Conservation (phyloP, 2,329 filamentous ascomycete species). For the Microdochium trichocladiopsis region DNA sequence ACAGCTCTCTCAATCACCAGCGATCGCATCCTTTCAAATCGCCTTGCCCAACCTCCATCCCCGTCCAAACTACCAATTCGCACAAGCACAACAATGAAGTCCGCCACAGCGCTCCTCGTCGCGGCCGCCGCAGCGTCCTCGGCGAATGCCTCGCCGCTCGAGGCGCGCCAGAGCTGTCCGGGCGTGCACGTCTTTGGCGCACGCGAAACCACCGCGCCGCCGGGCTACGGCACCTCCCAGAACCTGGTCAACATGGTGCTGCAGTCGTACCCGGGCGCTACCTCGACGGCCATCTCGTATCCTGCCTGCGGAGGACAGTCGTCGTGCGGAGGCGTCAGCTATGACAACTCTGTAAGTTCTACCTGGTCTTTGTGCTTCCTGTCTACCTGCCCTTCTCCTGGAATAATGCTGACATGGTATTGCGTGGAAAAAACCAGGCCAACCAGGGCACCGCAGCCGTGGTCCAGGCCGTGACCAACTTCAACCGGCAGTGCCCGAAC, state of each 20-base stretch:
- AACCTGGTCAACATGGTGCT: slow-evolving; percentile 38
- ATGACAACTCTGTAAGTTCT: slow-evolving; percentile 36
- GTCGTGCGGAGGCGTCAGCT: slow-evolving; percentile 46
- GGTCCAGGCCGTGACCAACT: slow-evolving; percentile 46
- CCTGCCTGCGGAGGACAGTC: slow-evolving; percentile 53
- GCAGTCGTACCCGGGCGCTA: slow-evolving; percentile 34
- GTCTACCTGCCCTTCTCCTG: no score
- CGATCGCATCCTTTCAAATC: no score
- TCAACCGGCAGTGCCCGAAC: slow-evolving; percentile 45
- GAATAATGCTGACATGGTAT: no score
- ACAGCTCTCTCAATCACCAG: no score
- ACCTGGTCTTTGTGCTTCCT: background rate
- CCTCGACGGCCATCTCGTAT: slow-evolving; percentile 39
- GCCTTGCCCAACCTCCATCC: no score
- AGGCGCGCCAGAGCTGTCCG: slow-evolving; percentile 30
- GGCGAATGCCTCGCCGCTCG: slow-evolving; percentile 12
- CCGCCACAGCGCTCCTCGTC: slow-evolving; percentile 3
- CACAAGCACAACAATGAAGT: no score
- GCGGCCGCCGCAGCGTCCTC: slow-evolving; percentile 7
- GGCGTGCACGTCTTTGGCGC: slow-evolving; percentile 42
- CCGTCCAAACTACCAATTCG: no score
- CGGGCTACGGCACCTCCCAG: slow-evolving; percentile 35
- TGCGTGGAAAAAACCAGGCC: no score
- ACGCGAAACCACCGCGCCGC: slow-evolving; percentile 37
- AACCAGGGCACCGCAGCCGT: slow-evolving; percentile 47